Evolutionary conservation across 2,329 filamentous ascomycete species (phyloP).

Genomic region (Paecilomyces formosus): DNA sequence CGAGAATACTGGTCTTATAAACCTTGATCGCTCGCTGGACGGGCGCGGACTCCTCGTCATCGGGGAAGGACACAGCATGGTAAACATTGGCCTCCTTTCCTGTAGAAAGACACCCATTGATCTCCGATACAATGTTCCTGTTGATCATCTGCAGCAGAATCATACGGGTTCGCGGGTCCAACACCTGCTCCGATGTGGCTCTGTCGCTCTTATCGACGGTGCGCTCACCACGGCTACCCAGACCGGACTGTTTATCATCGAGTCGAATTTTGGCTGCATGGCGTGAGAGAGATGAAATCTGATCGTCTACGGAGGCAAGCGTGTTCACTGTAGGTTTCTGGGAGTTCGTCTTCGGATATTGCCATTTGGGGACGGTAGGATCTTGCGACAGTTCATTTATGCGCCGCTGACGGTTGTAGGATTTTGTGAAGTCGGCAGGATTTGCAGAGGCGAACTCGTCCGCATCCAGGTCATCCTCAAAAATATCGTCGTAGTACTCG

Average conservation of each 20-base stretch:
- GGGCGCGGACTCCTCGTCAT: slow-evolving; percentile 45
- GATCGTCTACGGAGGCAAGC: slow-evolving; percentile 72
- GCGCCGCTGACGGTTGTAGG: slow-evolving; percentile 77
- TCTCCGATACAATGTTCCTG: slow-evolving; percentile 75
- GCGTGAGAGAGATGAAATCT: slow-evolving; percentile 73
- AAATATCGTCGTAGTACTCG: slow-evolving; percentile 55
- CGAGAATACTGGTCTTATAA: slow-evolving; percentile 95
- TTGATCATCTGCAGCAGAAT: slow-evolving; percentile 96
- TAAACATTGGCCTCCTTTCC: slow-evolving; percentile 99
- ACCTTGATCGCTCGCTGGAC: slow-evolving; percentile 89
- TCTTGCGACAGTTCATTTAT: slow-evolving; percentile 48
- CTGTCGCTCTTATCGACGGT: slow-evolving; percentile 74
- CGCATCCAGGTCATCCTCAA: slow-evolving; percentile 47
- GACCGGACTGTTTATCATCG: slow-evolving; percentile 52
- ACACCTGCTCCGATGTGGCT: slow-evolving; percentile 87
- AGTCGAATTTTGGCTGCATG: slow-evolving; percentile 82
- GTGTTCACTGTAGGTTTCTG: slow-evolving; percentile 78
- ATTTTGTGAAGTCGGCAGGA: slow-evolving; percentile 67
- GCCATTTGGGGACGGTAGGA: slow-evolving; percentile 44
- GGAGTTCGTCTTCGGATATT: slow-evolving; percentile 64
- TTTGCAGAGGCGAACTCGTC: slow-evolving; percentile 52
- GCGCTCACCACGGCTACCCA: slow-evolving; percentile 41
- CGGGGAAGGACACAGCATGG: slow-evolving; percentile 63
- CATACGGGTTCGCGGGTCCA: slow-evolving; percentile 92
- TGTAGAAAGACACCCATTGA: slow-evolving; percentile 91